Evolutionary conservation across 2,329 filamentous ascomycete species (phyloP).

Genomic region (Colletotrichum acutatum): DNA sequence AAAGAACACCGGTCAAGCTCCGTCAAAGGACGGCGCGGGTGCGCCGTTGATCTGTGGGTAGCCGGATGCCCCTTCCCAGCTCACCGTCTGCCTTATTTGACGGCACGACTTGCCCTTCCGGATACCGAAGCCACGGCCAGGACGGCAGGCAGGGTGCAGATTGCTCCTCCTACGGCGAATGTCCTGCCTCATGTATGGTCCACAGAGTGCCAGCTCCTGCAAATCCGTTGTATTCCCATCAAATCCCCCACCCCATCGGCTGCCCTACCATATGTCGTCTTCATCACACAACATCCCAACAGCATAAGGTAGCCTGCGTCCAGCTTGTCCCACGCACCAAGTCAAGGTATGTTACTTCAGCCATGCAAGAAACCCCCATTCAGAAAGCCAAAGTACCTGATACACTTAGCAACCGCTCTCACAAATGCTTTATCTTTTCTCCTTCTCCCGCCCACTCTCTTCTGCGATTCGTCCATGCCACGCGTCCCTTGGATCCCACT

Average conservation of each 20-base stretch:
- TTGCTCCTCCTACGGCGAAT: neutral
- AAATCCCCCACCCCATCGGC: neutral
- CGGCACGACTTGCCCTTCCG: neutral
- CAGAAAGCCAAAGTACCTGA: neutral
- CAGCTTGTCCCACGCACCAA: neutral
- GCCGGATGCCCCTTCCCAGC: neutral
- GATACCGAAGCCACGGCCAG: neutral
- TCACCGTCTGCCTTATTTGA: neutral
- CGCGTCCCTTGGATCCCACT: neutral
- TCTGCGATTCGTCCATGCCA: conserved; percentile 1
- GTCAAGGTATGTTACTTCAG: neutral
- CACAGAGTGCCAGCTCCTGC: neutral
- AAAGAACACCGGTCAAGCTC: neutral
- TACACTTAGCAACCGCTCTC: neutral
- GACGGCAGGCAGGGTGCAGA: neutral
- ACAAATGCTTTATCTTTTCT: neutral
- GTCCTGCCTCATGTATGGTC: neutral
- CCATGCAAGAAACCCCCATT: neutral
- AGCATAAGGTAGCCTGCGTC: neutral
- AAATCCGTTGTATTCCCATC: neutral
- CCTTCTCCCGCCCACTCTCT: neutral
- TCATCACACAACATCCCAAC: neutral
- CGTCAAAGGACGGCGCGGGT: neutral
- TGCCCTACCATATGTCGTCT: neutral
- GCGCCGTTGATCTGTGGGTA: neutral